Evolutionary conservation across 2,329 filamentous ascomycete genomes (phyloP).

Genomic region (Akanthomyces lecanii): DNA sequence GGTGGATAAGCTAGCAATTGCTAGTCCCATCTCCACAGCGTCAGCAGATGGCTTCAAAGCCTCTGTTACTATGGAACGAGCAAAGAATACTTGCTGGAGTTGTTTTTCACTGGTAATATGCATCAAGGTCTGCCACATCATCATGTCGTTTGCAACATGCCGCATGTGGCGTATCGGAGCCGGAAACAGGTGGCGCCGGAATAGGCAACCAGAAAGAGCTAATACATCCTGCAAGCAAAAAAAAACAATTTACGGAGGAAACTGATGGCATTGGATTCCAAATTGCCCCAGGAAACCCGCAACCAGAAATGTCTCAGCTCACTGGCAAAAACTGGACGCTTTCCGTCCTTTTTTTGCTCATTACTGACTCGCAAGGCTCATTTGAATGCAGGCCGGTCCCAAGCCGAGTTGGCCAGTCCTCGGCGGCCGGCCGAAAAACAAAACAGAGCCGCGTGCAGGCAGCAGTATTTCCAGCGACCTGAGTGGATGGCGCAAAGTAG

Average conservation of each 20-base stretch:
- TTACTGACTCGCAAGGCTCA: too few relatives aligned
- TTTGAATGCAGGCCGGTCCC: not conserved
- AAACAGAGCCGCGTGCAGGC: not conserved
- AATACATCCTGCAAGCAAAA: not conserved
- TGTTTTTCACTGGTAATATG: not conserved
- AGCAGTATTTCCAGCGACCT: constrained; percentile 13
- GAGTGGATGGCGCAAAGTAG: not conserved
- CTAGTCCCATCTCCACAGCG: not conserved
- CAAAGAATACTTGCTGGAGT: not conserved
- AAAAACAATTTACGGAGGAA: not conserved
- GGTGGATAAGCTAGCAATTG: not conserved
- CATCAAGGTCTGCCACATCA: not conserved
- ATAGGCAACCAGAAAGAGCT: not conserved
- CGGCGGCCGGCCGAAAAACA: not conserved
- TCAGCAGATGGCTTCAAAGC: not conserved
- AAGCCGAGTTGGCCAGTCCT: not conserved
- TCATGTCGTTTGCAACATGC: not conserved
- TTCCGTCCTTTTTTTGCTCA: too few relatives aligned
- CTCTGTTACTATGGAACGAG: not conserved
- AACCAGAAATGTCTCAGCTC: too few relatives aligned
- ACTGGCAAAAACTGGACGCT: too few relatives aligned
- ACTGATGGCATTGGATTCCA: not conserved
- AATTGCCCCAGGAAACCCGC: not conserved
- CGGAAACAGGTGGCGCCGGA: not conserved
- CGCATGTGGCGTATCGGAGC: not conserved